Base-by-base conservation (phyloP, 306 rosid species). In the Gillenia trifoliata region DNA sequence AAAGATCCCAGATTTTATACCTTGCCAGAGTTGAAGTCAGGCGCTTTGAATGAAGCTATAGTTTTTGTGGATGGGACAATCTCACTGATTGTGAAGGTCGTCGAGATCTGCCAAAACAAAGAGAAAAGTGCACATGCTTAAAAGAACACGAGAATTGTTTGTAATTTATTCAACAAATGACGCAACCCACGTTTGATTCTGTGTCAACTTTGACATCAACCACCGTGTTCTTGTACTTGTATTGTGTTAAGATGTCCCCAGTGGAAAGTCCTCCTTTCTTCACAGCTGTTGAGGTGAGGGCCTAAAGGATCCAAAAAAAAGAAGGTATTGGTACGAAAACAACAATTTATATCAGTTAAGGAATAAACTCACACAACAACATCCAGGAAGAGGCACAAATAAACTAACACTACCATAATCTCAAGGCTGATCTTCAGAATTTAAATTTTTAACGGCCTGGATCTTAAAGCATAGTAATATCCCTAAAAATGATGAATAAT, bases 141-240 rank as follows among this genome's bases (percentile, higher is more conserved):
- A 78, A 20, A n/a, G 26, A 60, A 74, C 70, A 78, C 56, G 2
- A 43, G 20, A 41, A 28, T 50, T 36, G 11, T 52, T 60, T 70
- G 61, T 70, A 47, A 61, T 34, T 36, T 56, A 60, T 68, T 74
- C 64, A 68, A 70, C 67, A 71, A 70, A 78, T n/a, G 72, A 64
- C 56, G 75, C 78, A 69, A 82, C 96, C 75, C 80, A 95, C 99
- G 49, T 81, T 87, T 67, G 99, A 92, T 67, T 80, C 89, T 45
- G 98, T 95, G 82, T 95, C 98, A 76, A 92, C 74, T 89, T 95
- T 95, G 81, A 92, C 85, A 83, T 95, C 90, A 74, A 92, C 43
- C 64, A 87, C 50, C 31, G 83, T 74, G 77, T 92, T 95, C 86
- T 83, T 95, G 79, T 85, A 88, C 92, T 92, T 95, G 89, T 89